Evolutionary conservation across 163 green algal species (phyloP).

Genomic region (Chloromonas sp.): DNA sequence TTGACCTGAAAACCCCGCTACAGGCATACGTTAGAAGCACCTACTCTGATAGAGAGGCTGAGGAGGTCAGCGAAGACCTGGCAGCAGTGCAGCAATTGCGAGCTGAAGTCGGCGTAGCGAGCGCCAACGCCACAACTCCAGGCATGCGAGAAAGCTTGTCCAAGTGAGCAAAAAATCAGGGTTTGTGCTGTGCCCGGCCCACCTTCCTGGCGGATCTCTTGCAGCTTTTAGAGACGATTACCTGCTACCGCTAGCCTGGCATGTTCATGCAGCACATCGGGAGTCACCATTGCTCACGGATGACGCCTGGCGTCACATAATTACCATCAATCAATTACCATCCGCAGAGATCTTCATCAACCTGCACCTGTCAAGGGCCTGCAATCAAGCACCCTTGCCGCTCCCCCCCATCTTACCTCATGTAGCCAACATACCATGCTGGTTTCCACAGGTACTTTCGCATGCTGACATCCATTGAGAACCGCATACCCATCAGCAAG

Average conservation of each 20-base stretch:
- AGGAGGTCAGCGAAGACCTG: constrained; percentile 71
- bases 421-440: no score
- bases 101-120: constrained; percentile 39
- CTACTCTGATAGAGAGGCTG: constrained; percentile 51
- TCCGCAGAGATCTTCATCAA: background rate
- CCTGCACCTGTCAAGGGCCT: no score
- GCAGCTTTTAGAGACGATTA: no score
- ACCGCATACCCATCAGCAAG: constrained; percentile 83
- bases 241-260: no score
- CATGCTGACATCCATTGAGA: constrained; percentile 76
- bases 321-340: background rate
- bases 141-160: constrained; percentile 47
- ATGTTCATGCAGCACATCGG: no score
- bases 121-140: constrained; percentile 34
- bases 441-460: constrained; percentile 70
- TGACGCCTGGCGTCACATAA: no score
- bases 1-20: background rate
- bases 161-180: constrained; percentile 39
- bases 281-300: no score
- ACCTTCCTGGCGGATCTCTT: no score
- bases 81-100: constrained; percentile 58
- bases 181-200: no score
- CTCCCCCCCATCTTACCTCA: no score
- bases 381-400: no score
- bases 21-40: constrained; percentile 51